A percentile compares a stretch with the other conserved stretches of the same genome.
Evolutionary conservation across 2,329 filamentous ascomycete species (phyloP).

Genomic region (Aspergillus eucalypticola): DNA sequence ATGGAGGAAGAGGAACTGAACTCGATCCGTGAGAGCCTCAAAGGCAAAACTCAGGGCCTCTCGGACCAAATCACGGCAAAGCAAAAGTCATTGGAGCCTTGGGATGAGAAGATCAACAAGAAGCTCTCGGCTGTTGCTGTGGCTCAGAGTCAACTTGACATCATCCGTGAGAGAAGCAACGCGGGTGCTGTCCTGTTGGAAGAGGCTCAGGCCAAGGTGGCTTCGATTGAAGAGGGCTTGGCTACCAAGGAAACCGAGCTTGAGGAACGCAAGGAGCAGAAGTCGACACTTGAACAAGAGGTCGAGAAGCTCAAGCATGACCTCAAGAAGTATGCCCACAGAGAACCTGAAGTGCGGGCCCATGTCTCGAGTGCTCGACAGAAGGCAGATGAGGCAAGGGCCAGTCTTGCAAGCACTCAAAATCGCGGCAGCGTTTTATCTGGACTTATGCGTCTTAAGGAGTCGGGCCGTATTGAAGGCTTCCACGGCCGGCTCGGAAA

Average conservation of each 20-base stretch:
- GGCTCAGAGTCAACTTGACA: constrained; percentile 89
- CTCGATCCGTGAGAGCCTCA: constrained; percentile 80
- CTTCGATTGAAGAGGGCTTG: constrained; percentile 69
- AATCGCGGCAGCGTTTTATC: constrained; percentile 90
- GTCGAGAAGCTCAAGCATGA: constrained; percentile 70
- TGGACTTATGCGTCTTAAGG: constrained; percentile 89
- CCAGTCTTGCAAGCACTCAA: constrained; percentile 84
- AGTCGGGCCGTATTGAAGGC: constrained; percentile 93
- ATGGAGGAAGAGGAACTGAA: constrained; percentile 79
- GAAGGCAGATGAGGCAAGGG: constrained; percentile 93
- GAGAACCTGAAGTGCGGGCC: constrained; percentile 78
- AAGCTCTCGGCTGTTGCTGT: constrained; percentile 94
- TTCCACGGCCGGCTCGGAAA: constrained; percentile 96
- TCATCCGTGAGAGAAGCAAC: constrained; percentile 85
- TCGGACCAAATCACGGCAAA: constrained; percentile 90
- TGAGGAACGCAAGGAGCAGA: constrained; percentile 72
- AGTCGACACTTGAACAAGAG: constrained; percentile 71
- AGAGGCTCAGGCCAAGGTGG: constrained; percentile 79
- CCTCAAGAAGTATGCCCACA: constrained; percentile 68
- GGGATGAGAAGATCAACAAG: constrained; percentile 95
- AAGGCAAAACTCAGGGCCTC: constrained; percentile 92
- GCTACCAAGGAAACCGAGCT: constrained; percentile 71
- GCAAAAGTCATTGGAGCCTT: constrained; percentile 92
- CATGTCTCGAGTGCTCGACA: constrained; percentile 88
- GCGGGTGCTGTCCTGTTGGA: constrained; percentile 80